Evolutionary conservation across 495 filamentous ascomycete genomes (phyloP), one percentile per base, ranked within the genome.

Genomic region (Trichoderma erinaceum): DNA sequence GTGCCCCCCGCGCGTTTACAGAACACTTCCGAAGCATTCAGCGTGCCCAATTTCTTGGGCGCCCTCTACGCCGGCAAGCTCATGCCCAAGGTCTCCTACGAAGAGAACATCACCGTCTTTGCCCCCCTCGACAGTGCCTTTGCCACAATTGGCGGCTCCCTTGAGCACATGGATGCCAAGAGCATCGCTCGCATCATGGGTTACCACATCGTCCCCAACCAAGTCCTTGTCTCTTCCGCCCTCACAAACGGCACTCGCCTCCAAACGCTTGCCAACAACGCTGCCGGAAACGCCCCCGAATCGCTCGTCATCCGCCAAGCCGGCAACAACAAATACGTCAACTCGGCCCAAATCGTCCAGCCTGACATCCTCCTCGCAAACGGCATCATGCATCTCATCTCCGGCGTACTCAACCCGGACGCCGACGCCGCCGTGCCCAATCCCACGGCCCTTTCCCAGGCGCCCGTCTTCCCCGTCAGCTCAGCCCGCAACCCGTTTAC

Each of bases 321-420:
- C 29, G 68, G 75, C 2, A 77, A 83, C 32, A 74, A 71, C 16
- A 66, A 77, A 15, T 78, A 70, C 67, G 78, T 81, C 58, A 81
- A 82, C 64, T 74, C 75, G 21, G 81, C 77, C 15, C 68, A 71
- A 63, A 70, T 79, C 21, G 65, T 77, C 15, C 46, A 76, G 41
- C 69, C 85, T 3, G 82, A 92, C 73, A 75, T 92, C 4, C 79
- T 92, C 0, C 71, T 89, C 63, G 77, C 77, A 25, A 90, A 90
- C 64, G 90, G 90, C 68, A 88, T 92, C 12, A 75, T 90, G 6
- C 89, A 91, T 72, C 75, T 90, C 41, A 83, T 90, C 69, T 61
- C 56, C 11, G 23, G 12, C 56, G 56, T 61, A 5, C 56, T 61
- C 2, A 61, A 89, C 77, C 88, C 87, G 6, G 75, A 79, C 32